These are phyloP conservation scores for Discostella stelligera DNA, from an alignment of 352 stramenopile species.

Conservation along the genomic window DNA sequence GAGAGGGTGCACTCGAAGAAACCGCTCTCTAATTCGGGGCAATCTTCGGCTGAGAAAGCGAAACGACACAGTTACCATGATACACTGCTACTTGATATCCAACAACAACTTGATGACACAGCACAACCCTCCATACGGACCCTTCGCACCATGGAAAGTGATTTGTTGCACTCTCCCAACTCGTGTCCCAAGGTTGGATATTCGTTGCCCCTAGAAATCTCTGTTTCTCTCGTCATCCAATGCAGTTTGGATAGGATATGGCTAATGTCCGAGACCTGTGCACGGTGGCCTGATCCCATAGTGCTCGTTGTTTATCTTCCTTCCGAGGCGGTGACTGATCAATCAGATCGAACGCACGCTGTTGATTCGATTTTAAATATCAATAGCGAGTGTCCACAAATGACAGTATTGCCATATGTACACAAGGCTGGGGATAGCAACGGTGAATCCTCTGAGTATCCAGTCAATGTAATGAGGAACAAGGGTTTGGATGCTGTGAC, in stretches of 20 bases:
- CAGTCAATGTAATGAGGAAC: slow-evolving; percentile 84
- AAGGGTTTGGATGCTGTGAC: slow-evolving; percentile 72
- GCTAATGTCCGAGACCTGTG: slow-evolving; percentile 77
- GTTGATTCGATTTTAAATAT: slow-evolving; percentile 39
- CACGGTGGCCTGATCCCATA: slow-evolving; percentile 72
- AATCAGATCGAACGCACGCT: slow-evolving; percentile 7
- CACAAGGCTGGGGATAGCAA: slow-evolving; percentile 19
- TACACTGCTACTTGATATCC: slow-evolving; percentile 30
- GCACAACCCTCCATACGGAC: slow-evolving; percentile 14
- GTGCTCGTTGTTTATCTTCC: slow-evolving; percentile 63
- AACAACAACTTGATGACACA: slow-evolving; percentile 30
- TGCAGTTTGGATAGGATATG: slow-evolving; percentile 72
- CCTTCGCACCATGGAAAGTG: slow-evolving; percentile 29
- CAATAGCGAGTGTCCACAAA: slow-evolving; percentile 47
- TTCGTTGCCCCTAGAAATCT: slow-evolving; percentile 24
- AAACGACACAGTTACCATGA: slow-evolving; percentile 11
- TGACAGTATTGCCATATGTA: slow-evolving; percentile 57
- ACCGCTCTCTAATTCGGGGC: neutral
- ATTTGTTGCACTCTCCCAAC: slow-evolving; percentile 28
- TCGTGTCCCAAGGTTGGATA: slow-evolving; percentile 40
- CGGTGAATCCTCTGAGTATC: slow-evolving; percentile 52
- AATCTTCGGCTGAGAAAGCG: slow-evolving; percentile 1
- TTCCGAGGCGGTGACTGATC: slow-evolving; percentile 8
- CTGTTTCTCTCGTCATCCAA: slow-evolving; percentile 74
- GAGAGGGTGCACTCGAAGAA: neutral